phyloP scores from a whole-genome alignment of 805 yeast species.

The Torulaspora indica region DNA sequence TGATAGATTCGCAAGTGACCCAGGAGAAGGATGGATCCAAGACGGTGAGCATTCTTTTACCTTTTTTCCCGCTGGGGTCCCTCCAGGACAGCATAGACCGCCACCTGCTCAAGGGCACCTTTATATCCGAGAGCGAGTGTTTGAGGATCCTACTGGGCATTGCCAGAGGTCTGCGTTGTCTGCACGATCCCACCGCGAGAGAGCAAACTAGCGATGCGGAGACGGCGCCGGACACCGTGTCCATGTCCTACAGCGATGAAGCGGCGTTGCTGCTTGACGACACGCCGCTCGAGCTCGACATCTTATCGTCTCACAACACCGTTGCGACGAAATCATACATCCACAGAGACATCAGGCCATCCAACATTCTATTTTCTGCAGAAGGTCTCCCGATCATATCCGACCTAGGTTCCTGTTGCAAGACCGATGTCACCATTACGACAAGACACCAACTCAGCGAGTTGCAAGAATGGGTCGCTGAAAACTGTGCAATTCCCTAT shows the following conservation, averaged over 20 bases:
- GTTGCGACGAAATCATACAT: slow-evolving; percentile 44
- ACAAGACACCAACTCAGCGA: slow-evolving; percentile 68
- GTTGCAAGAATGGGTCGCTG: slow-evolving; percentile 66
- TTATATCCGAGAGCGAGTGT: slow-evolving; percentile 60
- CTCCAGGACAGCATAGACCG: slow-evolving; percentile 74
- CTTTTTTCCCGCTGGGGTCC: slow-evolving; percentile 68
- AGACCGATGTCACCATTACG: slow-evolving; percentile 51
- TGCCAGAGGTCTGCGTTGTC: slow-evolving; percentile 65
- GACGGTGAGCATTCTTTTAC: slow-evolving; percentile 72
- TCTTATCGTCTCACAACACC: slow-evolving; percentile 11
- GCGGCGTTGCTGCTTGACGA: slow-evolving; percentile 21
- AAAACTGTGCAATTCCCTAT: slow-evolving; percentile 80
- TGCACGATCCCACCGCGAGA: slow-evolving; percentile 47
- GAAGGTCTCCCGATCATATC: slow-evolving; percentile 74
- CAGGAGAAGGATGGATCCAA: slow-evolving; percentile 77
- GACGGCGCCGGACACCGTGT: slow-evolving; percentile 15
- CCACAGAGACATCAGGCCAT: slow-evolving; percentile 86
- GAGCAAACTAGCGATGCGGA: slow-evolving; percentile 10
- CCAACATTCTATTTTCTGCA: slow-evolving; percentile 73
- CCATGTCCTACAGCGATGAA: slow-evolving; percentile 28
- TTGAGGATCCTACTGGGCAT: slow-evolving; percentile 60
- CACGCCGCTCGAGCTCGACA: slow-evolving; percentile 21
- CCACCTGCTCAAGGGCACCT: slow-evolving; percentile 50
- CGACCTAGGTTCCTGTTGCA: slow-evolving; percentile 77
- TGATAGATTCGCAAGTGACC: slow-evolving; percentile 65